Conservation (phyloP, 306 rosid genomes). For the Rubus parviflorus region DNA sequence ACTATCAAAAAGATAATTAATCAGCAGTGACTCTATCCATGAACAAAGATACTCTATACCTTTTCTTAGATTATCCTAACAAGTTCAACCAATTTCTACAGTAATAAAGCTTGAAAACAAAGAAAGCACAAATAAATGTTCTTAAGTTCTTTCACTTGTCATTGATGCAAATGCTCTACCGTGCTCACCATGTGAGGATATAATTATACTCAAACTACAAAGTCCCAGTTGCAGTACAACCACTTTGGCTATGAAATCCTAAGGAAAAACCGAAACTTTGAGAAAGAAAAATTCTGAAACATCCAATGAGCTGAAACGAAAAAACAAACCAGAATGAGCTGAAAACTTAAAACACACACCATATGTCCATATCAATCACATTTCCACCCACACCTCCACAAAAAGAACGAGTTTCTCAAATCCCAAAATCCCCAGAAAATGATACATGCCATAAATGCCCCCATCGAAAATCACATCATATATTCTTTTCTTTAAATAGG, state of each 20-base stretch:
- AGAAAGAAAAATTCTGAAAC: not conserved
- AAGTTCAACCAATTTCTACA: not conserved
- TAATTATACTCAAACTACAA: not conserved
- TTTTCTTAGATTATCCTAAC: not conserved
- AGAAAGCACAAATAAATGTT: not conserved
- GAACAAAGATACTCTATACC: not conserved
- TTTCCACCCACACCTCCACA: not conserved
- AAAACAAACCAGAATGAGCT: not conserved
- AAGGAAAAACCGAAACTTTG: constrained; percentile 2
- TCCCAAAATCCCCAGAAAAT: constrained; percentile 5
- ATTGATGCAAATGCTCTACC: not conserved
- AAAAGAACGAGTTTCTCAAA: constrained; percentile 7
- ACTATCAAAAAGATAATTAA: not conserved
- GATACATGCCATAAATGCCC: not conserved
- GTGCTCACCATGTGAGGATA: not conserved
- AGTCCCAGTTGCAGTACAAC: constrained; percentile 17
- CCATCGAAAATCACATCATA: not conserved
- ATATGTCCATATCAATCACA: not conserved
- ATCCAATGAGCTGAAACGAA: not conserved
- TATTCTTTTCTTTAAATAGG: not conserved
- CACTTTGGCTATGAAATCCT: constrained; percentile 3
- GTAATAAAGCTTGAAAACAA: not conserved
- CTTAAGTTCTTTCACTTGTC: not conserved
- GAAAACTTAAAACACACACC: not conserved
- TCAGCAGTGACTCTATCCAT: not conserved